Percentiles rank a stretch among this genome's conserved stretches.
Conservation (phyloP, 2,329 filamentous ascomycete genomes). For the Fusarium sp. region DNA sequence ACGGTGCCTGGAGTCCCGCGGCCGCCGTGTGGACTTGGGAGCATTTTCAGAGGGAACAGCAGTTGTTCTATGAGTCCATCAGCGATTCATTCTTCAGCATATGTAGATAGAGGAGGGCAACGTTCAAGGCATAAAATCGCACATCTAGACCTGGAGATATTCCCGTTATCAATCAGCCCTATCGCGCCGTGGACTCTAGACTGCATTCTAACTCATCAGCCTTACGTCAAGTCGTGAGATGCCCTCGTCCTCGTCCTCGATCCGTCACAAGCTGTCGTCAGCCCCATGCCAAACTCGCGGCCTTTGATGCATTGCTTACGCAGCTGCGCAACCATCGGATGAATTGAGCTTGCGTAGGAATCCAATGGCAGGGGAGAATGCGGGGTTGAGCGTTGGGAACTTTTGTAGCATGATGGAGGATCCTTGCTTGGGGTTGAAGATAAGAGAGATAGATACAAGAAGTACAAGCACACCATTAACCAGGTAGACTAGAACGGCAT, state of each 20-base stretch:
- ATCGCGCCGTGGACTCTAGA: conserved; percentile 6
- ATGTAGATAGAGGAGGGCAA: too few relatives aligned
- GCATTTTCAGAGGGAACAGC: too few relatives aligned
- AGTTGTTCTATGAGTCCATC: too few relatives aligned
- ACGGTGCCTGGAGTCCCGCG: too few relatives aligned
- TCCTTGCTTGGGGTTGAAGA: conserved; percentile 10
- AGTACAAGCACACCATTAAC: conserved; percentile 10
- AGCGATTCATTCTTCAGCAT: too few relatives aligned
- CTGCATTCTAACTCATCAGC: too few relatives aligned
- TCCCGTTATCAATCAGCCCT: conserved; percentile 21
- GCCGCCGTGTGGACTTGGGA: too few relatives aligned
- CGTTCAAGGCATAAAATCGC: too few relatives aligned
- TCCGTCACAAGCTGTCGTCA: conserved; percentile 27
- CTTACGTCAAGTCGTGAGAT: conserved; percentile 5
- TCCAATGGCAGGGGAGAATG: conserved; percentile 17
- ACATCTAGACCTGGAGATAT: background rate
- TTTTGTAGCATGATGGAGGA: conserved; percentile 35
- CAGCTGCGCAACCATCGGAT: conserved; percentile 8
- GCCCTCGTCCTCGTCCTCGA: too few relatives aligned
- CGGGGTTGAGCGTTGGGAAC: conserved; percentile 23
- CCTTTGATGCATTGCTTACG: conserved; percentile 32
- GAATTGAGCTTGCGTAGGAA: conserved; percentile 18
- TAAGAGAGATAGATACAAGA: background rate
- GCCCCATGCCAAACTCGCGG: conserved; percentile 21
- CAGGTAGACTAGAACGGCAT: background rate